Percentiles rank a stretch among this genome's conserved stretches.
phyloP scores from a whole-genome alignment of 2,329 filamentous ascomycete genomes.

The Paecilomyces formosus region DNA sequence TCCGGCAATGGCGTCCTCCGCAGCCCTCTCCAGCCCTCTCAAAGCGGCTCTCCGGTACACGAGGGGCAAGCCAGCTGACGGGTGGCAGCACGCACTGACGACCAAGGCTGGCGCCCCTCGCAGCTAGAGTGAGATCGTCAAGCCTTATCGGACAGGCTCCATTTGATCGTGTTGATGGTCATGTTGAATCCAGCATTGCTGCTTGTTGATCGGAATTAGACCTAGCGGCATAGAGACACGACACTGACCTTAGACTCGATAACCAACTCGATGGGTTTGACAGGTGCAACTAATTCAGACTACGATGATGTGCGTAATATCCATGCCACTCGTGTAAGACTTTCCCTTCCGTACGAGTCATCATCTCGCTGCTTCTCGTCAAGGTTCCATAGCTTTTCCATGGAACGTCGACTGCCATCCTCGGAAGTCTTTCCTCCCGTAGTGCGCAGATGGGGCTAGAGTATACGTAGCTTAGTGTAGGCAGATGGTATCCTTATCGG shows the following conservation, averaged over 20 bases:
- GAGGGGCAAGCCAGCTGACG: not conserved
- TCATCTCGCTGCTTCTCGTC: not conserved
- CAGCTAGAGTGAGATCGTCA: not conserved
- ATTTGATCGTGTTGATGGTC: not conserved
- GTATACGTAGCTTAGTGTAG: no score
- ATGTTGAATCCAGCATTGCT: not conserved
- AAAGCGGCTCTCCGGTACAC: not conserved
- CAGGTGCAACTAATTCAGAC: no score
- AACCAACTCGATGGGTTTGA: no score
- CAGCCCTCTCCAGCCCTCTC: not conserved
- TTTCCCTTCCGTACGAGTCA: not conserved
- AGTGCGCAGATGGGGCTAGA: not conserved
- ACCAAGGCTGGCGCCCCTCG: not conserved
- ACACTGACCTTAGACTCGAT: no score
- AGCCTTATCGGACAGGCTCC: not conserved
- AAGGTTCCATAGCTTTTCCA: not conserved
- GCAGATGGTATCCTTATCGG: not conserved
- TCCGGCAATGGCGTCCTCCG: no score
- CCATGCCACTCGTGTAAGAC: no score
- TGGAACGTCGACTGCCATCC: not conserved
- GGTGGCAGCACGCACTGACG: not conserved
- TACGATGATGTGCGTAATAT: no score
- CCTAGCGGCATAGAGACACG: no score
- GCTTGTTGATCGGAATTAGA: no score
- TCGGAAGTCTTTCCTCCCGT: not conserved